These are phyloP conservation scores for Bipolaris victoriae DNA, from an alignment of 2,329 filamentous ascomycete species.

Conservation along the genomic window DNA sequence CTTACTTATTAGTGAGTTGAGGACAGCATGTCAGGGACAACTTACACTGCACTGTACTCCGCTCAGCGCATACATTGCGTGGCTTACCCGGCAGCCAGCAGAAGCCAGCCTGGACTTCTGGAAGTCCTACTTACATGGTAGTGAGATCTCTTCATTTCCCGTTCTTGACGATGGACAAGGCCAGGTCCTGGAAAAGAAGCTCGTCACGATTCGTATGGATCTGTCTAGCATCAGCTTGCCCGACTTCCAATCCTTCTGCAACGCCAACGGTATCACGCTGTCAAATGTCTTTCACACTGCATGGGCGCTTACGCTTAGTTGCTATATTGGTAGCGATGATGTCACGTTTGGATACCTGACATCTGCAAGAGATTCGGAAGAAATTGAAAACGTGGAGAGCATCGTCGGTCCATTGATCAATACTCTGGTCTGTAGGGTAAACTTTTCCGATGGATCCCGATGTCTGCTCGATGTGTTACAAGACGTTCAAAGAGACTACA, in stretches of 20 bases:
- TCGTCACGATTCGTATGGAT: constrained; percentile 39
- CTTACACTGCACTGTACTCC: constrained; percentile 33
- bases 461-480: constrained; percentile 50
- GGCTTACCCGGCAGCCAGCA: constrained; percentile 33
- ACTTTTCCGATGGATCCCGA: constrained; percentile 37
- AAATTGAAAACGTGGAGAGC: constrained; percentile 49
- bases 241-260: constrained; percentile 49
- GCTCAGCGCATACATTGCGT: constrained; percentile 44
- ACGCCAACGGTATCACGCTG: constrained; percentile 54
- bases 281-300: constrained; percentile 55
- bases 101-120: constrained; percentile 40
- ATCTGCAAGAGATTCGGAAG: constrained; percentile 50
- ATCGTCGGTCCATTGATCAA: constrained; percentile 58
- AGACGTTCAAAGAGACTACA: constrained; percentile 55
- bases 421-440: constrained; percentile 54
- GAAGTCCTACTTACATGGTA: constrained; percentile 39
- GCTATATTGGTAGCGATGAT: constrained; percentile 46
- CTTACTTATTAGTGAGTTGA: constrained; percentile 37
- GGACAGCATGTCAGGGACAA: constrained; percentile 33
- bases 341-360: constrained; percentile 56
- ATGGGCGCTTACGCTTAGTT: constrained; percentile 50
- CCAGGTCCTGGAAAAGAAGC: constrained; percentile 22
- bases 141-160: constrained; percentile 44
- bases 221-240: constrained; percentile 34
- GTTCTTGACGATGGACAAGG: constrained; percentile 33